These are phyloP conservation scores for Tulasnella sp. DNA, from an alignment of 768 basidiomycete genomes.

Conservation along the genomic window DNA sequence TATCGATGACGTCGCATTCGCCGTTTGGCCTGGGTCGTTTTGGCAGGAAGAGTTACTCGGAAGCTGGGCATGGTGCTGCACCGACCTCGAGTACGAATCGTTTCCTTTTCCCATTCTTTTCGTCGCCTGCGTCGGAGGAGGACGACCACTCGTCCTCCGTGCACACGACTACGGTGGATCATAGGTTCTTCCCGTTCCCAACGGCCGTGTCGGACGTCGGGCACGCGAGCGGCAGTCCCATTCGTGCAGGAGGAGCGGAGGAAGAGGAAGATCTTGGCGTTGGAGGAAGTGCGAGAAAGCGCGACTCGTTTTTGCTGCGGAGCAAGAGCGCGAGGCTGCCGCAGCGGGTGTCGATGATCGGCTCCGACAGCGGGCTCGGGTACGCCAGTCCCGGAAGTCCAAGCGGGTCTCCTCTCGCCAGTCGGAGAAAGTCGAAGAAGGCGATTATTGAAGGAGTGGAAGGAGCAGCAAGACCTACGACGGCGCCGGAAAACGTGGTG, in stretches of 20 bases:
- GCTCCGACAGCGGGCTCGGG: not conserved
- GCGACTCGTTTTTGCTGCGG: not conserved
- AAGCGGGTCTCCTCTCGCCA: not conserved
- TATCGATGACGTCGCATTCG: not conserved
- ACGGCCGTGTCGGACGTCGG: not conserved
- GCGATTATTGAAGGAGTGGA: not conserved
- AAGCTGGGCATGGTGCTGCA: not conserved
- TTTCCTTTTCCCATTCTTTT: slow-evolving; percentile 1
- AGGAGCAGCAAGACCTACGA: too few relatives aligned
- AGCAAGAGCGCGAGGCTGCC: not conserved
- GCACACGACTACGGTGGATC: not conserved
- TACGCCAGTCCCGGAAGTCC: too few relatives aligned
- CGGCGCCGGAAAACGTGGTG: not conserved
- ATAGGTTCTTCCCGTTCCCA: not conserved
- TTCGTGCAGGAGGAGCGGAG: too few relatives aligned
- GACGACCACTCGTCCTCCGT: not conserved
- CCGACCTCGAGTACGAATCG: not conserved
- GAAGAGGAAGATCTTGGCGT: not conserved
- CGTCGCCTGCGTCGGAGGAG: not conserved
- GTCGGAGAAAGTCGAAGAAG: not conserved
- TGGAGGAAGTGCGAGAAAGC: not conserved
- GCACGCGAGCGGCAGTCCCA: not conserved
- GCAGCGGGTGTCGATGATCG: not conserved
- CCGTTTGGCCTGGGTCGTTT: not conserved
- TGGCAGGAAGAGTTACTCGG: not conserved